Conservation (phyloP, 2,329 filamentous ascomycete species). For the Fusarium cicatricum region DNA sequence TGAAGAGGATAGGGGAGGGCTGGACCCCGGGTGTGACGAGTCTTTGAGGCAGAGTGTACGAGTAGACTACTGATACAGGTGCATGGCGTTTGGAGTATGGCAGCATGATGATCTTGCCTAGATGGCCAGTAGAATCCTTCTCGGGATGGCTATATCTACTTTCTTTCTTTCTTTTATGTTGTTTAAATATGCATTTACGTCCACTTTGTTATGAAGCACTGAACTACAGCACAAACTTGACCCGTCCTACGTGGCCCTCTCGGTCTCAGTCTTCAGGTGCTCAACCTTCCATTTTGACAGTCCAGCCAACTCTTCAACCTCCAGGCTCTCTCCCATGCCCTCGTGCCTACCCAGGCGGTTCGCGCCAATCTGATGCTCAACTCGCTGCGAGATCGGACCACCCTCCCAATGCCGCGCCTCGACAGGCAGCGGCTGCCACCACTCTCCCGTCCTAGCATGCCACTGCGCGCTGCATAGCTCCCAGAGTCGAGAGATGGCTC, state of each 20-base stretch:
- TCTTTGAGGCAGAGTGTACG: conserved; percentile 53
- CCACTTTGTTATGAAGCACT: background rate
- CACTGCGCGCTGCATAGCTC: conserved; percentile 79
- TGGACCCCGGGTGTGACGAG: conserved; percentile 80
- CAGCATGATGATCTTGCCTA: conserved; percentile 28
- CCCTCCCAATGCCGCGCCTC: conserved; percentile 75
- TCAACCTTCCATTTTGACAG: conserved; percentile 51
- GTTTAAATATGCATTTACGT: background rate
- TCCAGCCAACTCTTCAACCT: conserved; percentile 50
- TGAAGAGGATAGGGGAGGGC: conserved; percentile 82
- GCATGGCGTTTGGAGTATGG: conserved; percentile 42
- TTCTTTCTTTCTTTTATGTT: conserved; percentile 1
- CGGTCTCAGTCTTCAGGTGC: conserved; percentile 42
- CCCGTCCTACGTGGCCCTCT: conserved; percentile 21
- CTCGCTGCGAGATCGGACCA: conserved; percentile 39
- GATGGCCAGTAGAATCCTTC: conserved; percentile 26
- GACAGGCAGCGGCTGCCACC: conserved; percentile 75
- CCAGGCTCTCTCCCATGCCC: conserved; percentile 46
- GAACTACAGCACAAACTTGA: background rate
- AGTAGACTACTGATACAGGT: conserved; percentile 31
- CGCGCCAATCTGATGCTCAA: conserved; percentile 9
- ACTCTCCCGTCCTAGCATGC: conserved; percentile 70
- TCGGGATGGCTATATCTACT: conserved; percentile 9
- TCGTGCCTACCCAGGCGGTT: conserved; percentile 35
- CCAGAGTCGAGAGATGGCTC: conserved; percentile 80